Conservation (phyloP, 1,139 yeast species). For the Lodderomyces metapsilosis region DNA sequence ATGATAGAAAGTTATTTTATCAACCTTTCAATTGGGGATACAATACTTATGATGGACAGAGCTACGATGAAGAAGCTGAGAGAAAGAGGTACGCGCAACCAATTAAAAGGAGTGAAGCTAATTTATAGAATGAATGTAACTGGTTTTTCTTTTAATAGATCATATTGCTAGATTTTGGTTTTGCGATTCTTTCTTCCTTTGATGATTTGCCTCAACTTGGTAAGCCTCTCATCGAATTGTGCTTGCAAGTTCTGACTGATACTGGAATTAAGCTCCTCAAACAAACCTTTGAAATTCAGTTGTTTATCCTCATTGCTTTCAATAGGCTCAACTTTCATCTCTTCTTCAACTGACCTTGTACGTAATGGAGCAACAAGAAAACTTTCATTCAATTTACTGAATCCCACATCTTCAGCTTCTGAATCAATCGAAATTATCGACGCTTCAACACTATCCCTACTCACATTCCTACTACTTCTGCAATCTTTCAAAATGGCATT, state of each 20-base stretch:
- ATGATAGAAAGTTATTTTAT: slow-evolving; percentile 25
- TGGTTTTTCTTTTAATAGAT: too few relatives aligned
- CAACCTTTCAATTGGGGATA: slow-evolving; percentile 24
- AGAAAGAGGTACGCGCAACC: slow-evolving; percentile 14
- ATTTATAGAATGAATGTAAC: not conserved
- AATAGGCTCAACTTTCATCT: not conserved
- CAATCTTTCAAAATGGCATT: slow-evolving; percentile 5
- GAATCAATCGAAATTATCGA: slow-evolving; percentile 3
- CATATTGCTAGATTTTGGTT: not conserved
- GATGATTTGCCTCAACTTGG: slow-evolving; percentile 1
- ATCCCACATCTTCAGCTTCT: not conserved
- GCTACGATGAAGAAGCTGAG: slow-evolving; percentile 19
- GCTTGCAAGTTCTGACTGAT: slow-evolving; percentile 1
- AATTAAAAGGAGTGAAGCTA: slow-evolving; percentile 6
- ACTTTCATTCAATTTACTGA: not conserved
- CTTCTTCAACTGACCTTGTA: not conserved
- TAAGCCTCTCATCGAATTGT: slow-evolving; percentile 2
- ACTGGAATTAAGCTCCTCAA: slow-evolving; percentile 1
- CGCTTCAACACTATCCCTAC: not conserved
- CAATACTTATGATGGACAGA: slow-evolving; percentile 20
- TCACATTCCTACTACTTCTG: not conserved
- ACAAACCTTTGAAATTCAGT: not conserved
- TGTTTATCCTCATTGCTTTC: not conserved
- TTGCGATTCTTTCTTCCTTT: slow-evolving; percentile 1
- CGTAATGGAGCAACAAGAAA: slow-evolving; percentile 1